Base-by-base conservation (phyloP, 345 rosid species). In the Excoecaria cochinchinensis region DNA sequence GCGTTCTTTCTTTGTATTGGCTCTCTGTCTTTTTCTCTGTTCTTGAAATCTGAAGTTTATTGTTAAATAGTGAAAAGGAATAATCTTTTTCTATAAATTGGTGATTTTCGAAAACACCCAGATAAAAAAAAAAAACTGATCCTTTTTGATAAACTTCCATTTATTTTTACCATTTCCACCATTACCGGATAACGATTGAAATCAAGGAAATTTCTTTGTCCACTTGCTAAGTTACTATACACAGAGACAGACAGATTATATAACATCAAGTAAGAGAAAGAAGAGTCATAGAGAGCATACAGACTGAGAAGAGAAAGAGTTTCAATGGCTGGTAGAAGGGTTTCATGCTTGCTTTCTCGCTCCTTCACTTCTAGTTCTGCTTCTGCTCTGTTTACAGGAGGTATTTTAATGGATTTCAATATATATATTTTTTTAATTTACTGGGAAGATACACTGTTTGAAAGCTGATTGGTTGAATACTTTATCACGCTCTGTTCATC, bases 281-380 rank as follows among this genome's bases (percentile, higher is more conserved):
- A 6, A 38, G 22, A 38, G 47, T 38, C 67, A 16, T 39, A 38
- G 46, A 16, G 67, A 47, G 38, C n/a, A 6, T 6, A 15, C 5
- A 63, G 22, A 16, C 11, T 22, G 3, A 17, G 39, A n/a, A 46
- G 17, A 14, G 31, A 13, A 11, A 46, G 70, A 22, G 11, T 36
- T 38, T 12, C 44, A 9, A 89, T 91, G 95, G 93, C 92, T 21
- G 77, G 88, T 39, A 70, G 84, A 66, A 85, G 80, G 76, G 40
- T 88, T 24, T 84, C 94, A 25, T 77, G 82, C 21, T 58, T 90
- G 39, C 77, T 89, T 51, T 87, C 89, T 82, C 90, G 92, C 31
- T 87, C 97, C 19, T 67, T 84, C 75, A 12, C 89, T 2, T 81
- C 78, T 12, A 48, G 67, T 22, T 6, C 78, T 52, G 66, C 85